These are phyloP conservation scores for Pestalotiopsis sp. DNA, from an alignment of 2,329 filamentous ascomycete species.

Conservation along the genomic window DNA sequence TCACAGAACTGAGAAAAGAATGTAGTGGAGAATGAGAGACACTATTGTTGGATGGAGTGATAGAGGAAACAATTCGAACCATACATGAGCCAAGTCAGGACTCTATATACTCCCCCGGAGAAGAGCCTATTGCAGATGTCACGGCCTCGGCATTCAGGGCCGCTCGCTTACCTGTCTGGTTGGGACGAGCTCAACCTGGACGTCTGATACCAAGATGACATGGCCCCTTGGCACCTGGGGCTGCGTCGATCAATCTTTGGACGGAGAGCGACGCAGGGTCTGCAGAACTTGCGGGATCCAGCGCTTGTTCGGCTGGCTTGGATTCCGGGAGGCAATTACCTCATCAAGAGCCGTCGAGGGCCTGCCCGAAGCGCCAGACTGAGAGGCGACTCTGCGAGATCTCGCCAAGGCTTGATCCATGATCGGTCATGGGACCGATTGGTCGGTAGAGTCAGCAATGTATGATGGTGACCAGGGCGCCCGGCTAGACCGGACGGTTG, in stretches of 20 bases:
- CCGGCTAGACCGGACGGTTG: not conserved
- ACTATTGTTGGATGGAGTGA: slow-evolving; percentile 29
- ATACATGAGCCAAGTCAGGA: not conserved
- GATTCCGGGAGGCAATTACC: slow-evolving; percentile 5
- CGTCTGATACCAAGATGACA: slow-evolving; percentile 25
- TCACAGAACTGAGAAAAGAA: slow-evolving; percentile 36
- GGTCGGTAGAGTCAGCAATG: not conserved
- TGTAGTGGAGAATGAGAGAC: slow-evolving; percentile 28
- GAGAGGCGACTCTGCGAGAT: slow-evolving; percentile 6
- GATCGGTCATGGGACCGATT: slow-evolving; percentile 10
- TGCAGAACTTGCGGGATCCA: not conserved
- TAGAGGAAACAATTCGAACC: slow-evolving; percentile 6
- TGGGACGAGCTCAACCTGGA: slow-evolving; percentile 23
- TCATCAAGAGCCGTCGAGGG: not conserved
- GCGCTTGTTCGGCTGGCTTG: slow-evolving; percentile 4
- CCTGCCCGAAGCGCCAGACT: not conserved
- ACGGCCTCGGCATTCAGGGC: not conserved
- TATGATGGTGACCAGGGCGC: not conserved
- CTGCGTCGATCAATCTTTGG: slow-evolving; percentile 25
- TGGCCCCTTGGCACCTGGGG: slow-evolving; percentile 20
- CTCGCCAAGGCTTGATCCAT: slow-evolving; percentile 2
- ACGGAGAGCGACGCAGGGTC: slow-evolving; percentile 6
- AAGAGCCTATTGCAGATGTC: not conserved
- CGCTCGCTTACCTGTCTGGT: slow-evolving; percentile 8
- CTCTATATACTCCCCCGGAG: slow-evolving; percentile 11